Percentiles rank a stretch among this genome's conserved stretches.
These are phyloP conservation scores for Prinsepia uniflora DNA, from an alignment of 306 rosid genomes.

Conservation along the genomic window DNA sequence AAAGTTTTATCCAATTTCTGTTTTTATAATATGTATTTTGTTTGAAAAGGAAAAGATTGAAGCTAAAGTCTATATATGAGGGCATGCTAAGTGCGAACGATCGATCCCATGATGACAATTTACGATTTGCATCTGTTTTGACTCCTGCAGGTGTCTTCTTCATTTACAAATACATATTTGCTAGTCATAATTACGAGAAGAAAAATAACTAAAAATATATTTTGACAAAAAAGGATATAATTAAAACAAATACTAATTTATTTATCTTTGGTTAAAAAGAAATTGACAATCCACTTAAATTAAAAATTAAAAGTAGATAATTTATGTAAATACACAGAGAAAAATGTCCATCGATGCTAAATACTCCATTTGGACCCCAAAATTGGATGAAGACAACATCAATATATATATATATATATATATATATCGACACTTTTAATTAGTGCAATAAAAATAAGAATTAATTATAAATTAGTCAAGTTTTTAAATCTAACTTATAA, in stretches of 20 bases:
- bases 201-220: too few species aligned
- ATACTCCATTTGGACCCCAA: conserved; percentile 1
- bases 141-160: not conserved
- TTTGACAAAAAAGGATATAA: too few species aligned
- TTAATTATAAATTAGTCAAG: too few species aligned
- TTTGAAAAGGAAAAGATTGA: not conserved
- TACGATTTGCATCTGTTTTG: not conserved
- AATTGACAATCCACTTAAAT: too few species aligned
- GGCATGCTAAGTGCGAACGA: too few species aligned
- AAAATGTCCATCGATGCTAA: not conserved
- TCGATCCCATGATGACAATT: not conserved
- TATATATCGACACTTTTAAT: not conserved
- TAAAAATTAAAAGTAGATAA: not conserved
- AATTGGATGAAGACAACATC: not conserved
- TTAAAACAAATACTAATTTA: too few species aligned
- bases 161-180: not conserved
- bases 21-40: too few species aligned
- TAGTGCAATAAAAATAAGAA: too few species aligned
- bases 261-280: too few species aligned
- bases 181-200: too few species aligned
- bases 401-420: not conserved
- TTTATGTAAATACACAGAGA: not conserved
- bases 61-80: too few species aligned
- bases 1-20: not conserved
- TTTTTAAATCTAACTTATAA: too few species aligned